These are phyloP conservation scores for Pseudohalonectria lignicola DNA, from an alignment of 2,329 filamentous ascomycete species.

Conservation along the genomic window DNA sequence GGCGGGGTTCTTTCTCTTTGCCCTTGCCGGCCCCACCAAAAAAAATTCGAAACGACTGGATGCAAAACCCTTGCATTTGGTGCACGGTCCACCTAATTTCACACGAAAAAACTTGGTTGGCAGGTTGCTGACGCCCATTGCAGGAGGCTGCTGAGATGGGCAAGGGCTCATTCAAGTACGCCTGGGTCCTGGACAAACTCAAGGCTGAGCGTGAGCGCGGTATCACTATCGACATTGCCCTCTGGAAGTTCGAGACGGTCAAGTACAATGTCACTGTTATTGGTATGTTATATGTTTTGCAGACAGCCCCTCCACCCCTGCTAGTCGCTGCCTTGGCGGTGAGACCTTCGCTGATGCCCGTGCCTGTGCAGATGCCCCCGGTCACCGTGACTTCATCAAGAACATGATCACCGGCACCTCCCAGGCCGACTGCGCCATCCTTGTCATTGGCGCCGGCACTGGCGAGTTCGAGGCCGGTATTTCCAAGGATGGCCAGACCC, in stretches of 20 bases:
- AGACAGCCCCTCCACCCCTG: neutral
- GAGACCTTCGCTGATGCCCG: neutral
- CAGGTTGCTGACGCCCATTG: constrained; percentile 16
- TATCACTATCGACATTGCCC: constrained; percentile 99
- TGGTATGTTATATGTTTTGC: constrained; percentile 42
- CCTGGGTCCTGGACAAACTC: constrained; percentile 99
- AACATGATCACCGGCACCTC: constrained; percentile 99
- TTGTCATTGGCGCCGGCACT: constrained; percentile 99
- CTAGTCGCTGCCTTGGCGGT: too few species aligned
- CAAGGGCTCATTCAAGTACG: constrained; percentile 99
- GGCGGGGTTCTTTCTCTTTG: constrained; percentile 10
- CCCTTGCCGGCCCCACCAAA: constrained; percentile 13
- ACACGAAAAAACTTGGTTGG: neutral
- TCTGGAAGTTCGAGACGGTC: constrained; percentile 99
- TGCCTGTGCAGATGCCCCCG: constrained; percentile 64
- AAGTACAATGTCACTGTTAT: constrained; percentile 98
- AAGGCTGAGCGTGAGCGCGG: constrained; percentile 99
- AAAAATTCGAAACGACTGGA: constrained; percentile 4
- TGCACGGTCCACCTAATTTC: constrained; percentile 5
- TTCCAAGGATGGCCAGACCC: constrained; percentile 99
- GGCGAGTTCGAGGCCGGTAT: constrained; percentile 99
- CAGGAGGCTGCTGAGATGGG: constrained; percentile 98
- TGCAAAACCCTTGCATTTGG: constrained; percentile 1
- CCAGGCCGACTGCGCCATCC: constrained; percentile 98
- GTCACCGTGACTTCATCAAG: constrained; percentile 99